Evolutionary conservation across 2,329 filamentous ascomycete genomes (phyloP).

Genomic region (Fusarium graminum): DNA sequence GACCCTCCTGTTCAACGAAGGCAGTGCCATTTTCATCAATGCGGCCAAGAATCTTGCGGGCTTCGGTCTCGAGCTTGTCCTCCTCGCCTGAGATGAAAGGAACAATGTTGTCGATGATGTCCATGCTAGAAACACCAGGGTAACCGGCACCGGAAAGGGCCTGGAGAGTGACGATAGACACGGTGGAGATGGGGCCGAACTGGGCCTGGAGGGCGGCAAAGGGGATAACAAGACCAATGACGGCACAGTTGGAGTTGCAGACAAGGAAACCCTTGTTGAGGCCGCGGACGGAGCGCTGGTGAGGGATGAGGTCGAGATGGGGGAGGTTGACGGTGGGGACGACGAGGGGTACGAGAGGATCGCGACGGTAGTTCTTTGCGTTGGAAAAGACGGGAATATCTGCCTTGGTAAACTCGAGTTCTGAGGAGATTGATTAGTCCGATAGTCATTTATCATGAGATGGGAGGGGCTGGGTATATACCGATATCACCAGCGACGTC

Average conservation of each 20-base stretch:
- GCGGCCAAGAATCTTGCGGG: slow-evolving; percentile 89
- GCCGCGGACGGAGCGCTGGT: slow-evolving; percentile 80
- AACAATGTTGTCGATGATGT: slow-evolving; percentile 95
- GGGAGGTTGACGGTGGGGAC: slow-evolving; percentile 94
- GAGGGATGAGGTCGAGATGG: slow-evolving; percentile 89
- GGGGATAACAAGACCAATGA: slow-evolving; percentile 95
- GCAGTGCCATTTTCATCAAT: slow-evolving; percentile 79
- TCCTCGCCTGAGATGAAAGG: slow-evolving; percentile 95
- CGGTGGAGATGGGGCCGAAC: slow-evolving; percentile 84
- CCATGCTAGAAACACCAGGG: slow-evolving; percentile 91
- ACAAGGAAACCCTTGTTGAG: slow-evolving; percentile 91
- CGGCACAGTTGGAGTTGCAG: slow-evolving; percentile 98
- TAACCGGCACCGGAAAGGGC: slow-evolving; percentile 94
- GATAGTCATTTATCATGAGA: background rate
- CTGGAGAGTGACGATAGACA: slow-evolving; percentile 91
- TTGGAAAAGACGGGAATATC: slow-evolving; percentile 96
- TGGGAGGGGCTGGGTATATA: slow-evolving; percentile 58
- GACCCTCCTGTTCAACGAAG: slow-evolving; percentile 79
- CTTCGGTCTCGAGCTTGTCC: slow-evolving; percentile 95
- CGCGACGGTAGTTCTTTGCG: slow-evolving; percentile 94
- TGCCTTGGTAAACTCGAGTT: slow-evolving; percentile 90
- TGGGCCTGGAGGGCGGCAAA: slow-evolving; percentile 89
- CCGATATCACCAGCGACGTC: slow-evolving; percentile 93
- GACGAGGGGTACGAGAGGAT: slow-evolving; percentile 90
- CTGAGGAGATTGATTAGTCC: slow-evolving; percentile 58